phyloP scores from a whole-genome alignment of 441 rosid species.

The Brassica hybrid region DNA sequence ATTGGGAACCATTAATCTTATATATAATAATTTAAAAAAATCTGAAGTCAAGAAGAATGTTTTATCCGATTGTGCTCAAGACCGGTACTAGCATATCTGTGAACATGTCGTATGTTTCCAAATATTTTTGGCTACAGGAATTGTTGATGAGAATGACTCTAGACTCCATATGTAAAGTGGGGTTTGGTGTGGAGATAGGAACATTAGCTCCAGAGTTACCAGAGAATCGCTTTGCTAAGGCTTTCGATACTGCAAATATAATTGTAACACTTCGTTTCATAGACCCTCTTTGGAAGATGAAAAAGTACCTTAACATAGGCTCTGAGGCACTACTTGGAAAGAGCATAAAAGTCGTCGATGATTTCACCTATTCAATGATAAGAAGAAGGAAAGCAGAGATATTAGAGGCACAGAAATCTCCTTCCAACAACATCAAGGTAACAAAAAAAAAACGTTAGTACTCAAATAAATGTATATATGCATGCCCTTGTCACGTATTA shows the following conservation, averaged over 20 bases:
- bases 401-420: constrained; percentile 47
- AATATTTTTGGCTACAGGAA: constrained; percentile 51
- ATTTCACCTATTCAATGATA: constrained; percentile 90
- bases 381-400: constrained; percentile 76
- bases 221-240: constrained; percentile 76
- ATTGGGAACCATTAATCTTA: no score
- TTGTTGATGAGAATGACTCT: constrained; percentile 91
- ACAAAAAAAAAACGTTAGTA: background rate
- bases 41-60: no score
- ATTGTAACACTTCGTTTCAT: constrained; percentile 89
- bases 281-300: constrained; percentile 87
- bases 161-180: constrained; percentile 95
- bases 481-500: background rate
- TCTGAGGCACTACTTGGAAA: constrained; percentile 88
- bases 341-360: constrained; percentile 76
- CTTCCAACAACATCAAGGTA: constrained; percentile 56
- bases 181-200: constrained; percentile 95
- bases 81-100: no score
- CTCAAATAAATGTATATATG: constrained; percentile 13
- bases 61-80: no score
- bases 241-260: constrained; percentile 85
- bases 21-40: no score
- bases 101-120: background rate
- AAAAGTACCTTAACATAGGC: constrained; percentile 73
- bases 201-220: constrained; percentile 76